phyloP scores from a whole-genome alignment of 371 early-diverging fungal genomes.

The Mucor racemosus region DNA sequence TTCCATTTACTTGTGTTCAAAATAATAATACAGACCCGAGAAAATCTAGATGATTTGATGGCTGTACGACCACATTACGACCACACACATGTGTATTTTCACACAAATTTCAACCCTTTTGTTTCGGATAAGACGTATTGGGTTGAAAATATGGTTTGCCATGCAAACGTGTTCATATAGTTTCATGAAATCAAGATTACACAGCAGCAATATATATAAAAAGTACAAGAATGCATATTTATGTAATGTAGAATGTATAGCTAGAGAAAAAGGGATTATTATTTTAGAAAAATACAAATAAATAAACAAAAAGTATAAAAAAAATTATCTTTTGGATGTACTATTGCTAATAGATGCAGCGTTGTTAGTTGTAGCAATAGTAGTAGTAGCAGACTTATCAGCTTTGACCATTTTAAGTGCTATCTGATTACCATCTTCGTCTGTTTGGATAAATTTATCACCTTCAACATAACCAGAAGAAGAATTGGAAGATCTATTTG shows the following conservation, averaged over 20 bases:
- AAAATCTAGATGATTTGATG: background rate
- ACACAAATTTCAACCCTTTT: conserved; percentile 6
- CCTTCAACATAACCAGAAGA: conserved; percentile 38
- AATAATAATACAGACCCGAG: background rate
- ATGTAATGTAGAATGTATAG: conserved; percentile 4
- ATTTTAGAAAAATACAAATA: background rate
- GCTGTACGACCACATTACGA: conserved; percentile 9
- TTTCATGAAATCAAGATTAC: conserved; percentile 7
- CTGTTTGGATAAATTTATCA: conserved; percentile 38
- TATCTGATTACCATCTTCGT: conserved; percentile 45
- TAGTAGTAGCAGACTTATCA: conserved; percentile 21
- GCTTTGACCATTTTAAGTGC: conserved; percentile 44
- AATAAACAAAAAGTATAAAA: background rate
- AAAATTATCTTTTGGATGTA: background rate
- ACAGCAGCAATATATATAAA: background rate
- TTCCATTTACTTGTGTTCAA: background rate
- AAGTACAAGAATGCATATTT: background rate
- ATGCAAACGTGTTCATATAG: background rate
- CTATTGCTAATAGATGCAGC: background rate
- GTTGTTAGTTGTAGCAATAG: background rate
- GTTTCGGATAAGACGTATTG: conserved; percentile 6
- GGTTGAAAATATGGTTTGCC: background rate
- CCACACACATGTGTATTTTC: conserved; percentile 8
- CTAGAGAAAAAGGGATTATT: no score
- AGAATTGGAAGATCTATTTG: conserved; percentile 22